phyloP scores from a whole-genome alignment of 2,329 filamentous ascomycete genomes.

The Pyrenophora tritici-repentis region DNA sequence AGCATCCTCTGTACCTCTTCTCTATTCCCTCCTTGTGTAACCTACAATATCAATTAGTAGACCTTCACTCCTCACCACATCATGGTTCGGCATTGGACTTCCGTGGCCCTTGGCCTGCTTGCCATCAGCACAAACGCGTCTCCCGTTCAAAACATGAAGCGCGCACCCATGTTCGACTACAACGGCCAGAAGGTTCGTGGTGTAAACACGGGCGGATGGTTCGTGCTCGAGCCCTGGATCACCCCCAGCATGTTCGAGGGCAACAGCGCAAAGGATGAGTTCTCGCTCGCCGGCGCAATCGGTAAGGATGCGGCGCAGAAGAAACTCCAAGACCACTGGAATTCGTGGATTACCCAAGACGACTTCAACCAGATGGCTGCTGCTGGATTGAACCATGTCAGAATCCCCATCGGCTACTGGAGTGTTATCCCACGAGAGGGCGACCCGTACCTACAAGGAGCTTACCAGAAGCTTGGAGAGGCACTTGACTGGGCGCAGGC shows the following conservation, averaged over 20 bases:
- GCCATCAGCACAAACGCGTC: conserved; percentile 38
- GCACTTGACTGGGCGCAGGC: conserved; percentile 64
- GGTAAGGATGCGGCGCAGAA: conserved; percentile 55
- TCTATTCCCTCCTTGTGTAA: conserved; percentile 13
- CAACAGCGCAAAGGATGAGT: conserved; percentile 62
- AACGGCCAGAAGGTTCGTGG: conserved; percentile 62
- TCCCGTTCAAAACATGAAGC: conserved; percentile 34
- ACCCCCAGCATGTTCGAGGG: conserved; percentile 65
- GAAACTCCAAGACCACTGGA: conserved; percentile 62
- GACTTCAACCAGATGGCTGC: conserved; percentile 62
- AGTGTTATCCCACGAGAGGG: conserved; percentile 57
- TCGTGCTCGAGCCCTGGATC: conserved; percentile 68
- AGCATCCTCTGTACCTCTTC: conserved; percentile 2
- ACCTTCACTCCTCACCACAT: conserved; percentile 13
- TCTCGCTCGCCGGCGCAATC: conserved; percentile 56
- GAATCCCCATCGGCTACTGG: conserved; percentile 71
- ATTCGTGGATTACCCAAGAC: conserved; percentile 59
- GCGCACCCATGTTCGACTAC: conserved; percentile 57
- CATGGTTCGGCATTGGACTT: conserved; percentile 37
- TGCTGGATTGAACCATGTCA: conserved; percentile 65
- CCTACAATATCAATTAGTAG: conserved; percentile 14
- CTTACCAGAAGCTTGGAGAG: conserved; percentile 61
- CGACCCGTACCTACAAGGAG: conserved; percentile 67
- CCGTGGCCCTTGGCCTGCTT: conserved; percentile 37
- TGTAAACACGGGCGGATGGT: conserved; percentile 69